Evolutionary conservation across 1,139 yeast species (phyloP), one percentile per base, ranked within the genome.

Genomic region (Suhomyces bribrorum): DNA sequence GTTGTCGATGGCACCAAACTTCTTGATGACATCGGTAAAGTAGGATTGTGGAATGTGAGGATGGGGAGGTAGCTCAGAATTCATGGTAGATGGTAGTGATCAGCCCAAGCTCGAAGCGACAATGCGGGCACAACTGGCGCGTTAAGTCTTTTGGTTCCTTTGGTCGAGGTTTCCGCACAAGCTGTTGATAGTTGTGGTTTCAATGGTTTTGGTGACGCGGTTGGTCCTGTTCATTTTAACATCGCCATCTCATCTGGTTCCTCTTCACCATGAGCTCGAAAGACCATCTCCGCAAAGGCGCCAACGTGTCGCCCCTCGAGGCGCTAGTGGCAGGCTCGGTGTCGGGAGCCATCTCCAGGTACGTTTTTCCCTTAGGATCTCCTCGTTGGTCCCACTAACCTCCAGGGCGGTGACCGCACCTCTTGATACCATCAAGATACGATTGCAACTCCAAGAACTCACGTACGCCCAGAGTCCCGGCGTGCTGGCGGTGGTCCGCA

Each of bases 371-470:
- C 7, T 9, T 11, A 29, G 7, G 23, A n/a, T 23, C 16, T 23
- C 7, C 14, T 13, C 17, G 6, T 5, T n/a, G n/a, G n/a, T n/a
- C n/a, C n/a, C 14, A 43, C 50, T 36, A 39, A 31, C 46, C 14
- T 13, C 7, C 32, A 56, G 94, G 41, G 79, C 82, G 39, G 69
- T 83, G 16, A 84, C 92, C 0, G 95, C 98, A 0, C 98, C 98
- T 1, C 61, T 92, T 38, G 98, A 92, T 56, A 86, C 92, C 5
- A 60, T 92, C 34, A 92, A 92, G 64, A 89, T 92, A 44, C 70
- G 97, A 40, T 68, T 88, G 24, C 98, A 92, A 54, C 66, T 92
- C 3, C 79, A 67, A 44, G 52, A 50, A 31, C 32, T 38, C 6
- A 58, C 49, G 15, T 45, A 46, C 32, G 56, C 54, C 44, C 61